Evolutionary conservation across 176 grass and related monocot genomes (phyloP).

Genomic region (Eragrostis curvula): DNA sequence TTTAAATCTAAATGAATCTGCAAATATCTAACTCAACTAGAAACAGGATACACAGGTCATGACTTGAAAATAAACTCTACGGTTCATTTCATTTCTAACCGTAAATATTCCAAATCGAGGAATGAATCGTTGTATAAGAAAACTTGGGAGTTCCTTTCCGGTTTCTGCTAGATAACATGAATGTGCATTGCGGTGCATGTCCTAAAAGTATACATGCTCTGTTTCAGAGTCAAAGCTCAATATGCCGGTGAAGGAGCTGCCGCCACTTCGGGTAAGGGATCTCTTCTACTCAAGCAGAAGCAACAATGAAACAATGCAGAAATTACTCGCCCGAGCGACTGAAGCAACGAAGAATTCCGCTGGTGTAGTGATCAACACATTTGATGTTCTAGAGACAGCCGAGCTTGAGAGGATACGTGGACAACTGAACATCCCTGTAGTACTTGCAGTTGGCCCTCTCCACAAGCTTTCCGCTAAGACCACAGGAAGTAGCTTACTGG

Average conservation of each 20-base stretch:
- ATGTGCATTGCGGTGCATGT: too few relatives aligned
- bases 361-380: slow-evolving; percentile 39
- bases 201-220: neutral
- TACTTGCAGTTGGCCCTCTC: slow-evolving; percentile 38
- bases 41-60: too few relatives aligned
- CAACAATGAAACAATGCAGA: neutral
- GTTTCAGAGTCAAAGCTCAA: slow-evolving; percentile 11
- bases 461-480: slow-evolving; percentile 32
- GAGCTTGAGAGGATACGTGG: slow-evolving; percentile 25
- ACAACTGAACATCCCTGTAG: neutral
- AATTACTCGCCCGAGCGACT: neutral
- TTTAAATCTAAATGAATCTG: too few relatives aligned
- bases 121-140: too few relatives aligned
- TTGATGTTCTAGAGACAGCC: neutral
- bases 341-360: slow-evolving; percentile 1
- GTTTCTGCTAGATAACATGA: too few relatives aligned
- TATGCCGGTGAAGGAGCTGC: slow-evolving; percentile 39
- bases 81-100: too few relatives aligned
- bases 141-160: too few relatives aligned
- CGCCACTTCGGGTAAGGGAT: slow-evolving; percentile 43
- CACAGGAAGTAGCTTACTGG: neutral
- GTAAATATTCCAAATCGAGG: too few relatives aligned
- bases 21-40: too few relatives aligned
- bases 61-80: too few relatives aligned
- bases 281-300: neutral